Evolutionary conservation across 2,329 filamentous ascomycete species (phyloP).

Genomic region (Botrytis paeoniae): DNA sequence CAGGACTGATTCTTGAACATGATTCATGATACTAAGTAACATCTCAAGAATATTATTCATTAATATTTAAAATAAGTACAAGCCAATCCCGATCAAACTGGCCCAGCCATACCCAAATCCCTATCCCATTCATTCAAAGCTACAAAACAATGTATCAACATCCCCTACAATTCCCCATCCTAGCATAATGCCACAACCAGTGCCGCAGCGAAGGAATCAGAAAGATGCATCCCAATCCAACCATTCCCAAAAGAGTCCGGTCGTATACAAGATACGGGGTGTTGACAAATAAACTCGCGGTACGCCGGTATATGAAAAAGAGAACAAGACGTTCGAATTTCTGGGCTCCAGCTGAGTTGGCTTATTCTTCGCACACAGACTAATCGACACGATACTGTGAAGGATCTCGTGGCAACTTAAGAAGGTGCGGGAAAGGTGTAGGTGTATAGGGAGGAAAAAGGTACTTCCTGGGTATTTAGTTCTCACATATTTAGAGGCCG

Average conservation of each 20-base stretch:
- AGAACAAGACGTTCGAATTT: slow-evolving; percentile 40
- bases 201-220: slow-evolving; percentile 15
- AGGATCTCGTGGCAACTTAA: slow-evolving; percentile 87
- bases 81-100: not conserved
- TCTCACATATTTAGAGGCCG: not conserved
- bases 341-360: slow-evolving; percentile 38
- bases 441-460: not conserved
- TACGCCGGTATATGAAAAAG: slow-evolving; percentile 32
- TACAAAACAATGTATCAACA: slow-evolving; percentile 13
- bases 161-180: not conserved
- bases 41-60: not conserved
- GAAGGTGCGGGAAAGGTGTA: slow-evolving; percentile 62
- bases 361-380: slow-evolving; percentile 86
- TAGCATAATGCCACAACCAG: slow-evolving; percentile 17
- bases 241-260: slow-evolving; percentile 22
- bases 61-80: not conserved
- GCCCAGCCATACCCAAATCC: not conserved
- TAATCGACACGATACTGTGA: slow-evolving; percentile 87
- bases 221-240: slow-evolving; percentile 18
- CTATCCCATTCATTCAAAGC: not conserved
- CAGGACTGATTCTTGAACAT: not conserved
- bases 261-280: slow-evolving; percentile 25
- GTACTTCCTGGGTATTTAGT: not conserved
- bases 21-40: not conserved
- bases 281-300: slow-evolving; percentile 30